Evolutionary conservation across 306 rosid genomes (phyloP), one percentile per base, ranked within the genome.

Genomic region (Nissolia schottii): DNA sequence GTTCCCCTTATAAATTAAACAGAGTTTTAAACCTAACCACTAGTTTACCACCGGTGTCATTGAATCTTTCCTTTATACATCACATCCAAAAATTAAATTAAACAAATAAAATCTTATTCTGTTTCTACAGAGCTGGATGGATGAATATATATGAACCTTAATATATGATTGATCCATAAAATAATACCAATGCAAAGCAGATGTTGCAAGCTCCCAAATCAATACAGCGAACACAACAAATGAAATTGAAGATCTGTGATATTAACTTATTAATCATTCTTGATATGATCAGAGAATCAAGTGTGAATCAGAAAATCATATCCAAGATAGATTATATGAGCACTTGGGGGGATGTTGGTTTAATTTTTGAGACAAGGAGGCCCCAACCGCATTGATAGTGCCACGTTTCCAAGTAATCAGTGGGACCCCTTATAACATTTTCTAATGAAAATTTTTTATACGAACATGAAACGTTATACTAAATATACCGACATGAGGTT

Each of bases 341-440:
- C 84, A 85, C 86, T 81, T n/a, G n/a, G 57, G 85, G 82, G 96
- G 90, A 89, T 89, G 96, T 89, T 89, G 89, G 94, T 85, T 87
- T n/a, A n/a, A n/a, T n/a, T 82, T 81, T 22, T 62, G 68, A 77
- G 85, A 88, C 87, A 79, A 74, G 67, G 54, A 66, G 82, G 86
- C 77, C 86, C 86, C 86, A 68, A 31, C 19, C 8, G 68, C 81
- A 76, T 85, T 81, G 57, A 82, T 81, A 20, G 62, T 81, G 83
- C 84, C 73, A 77, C 79, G 73, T 85, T 89, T 81, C 86, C 96
- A 79, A 79, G 88, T 83, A 73, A 85, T 85, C 37, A 32, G 57
- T 76, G 82, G 84, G 86, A 55, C 81, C 82, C 81, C 82, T 41
- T 58, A 37, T 18, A 4, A 35, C 0, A 0, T 37, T 54, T 72